A percentile compares a stretch with the other conserved stretches of the same genome.
Conservation (phyloP, 345 rosid species). For the Syzygium jambos region DNA sequence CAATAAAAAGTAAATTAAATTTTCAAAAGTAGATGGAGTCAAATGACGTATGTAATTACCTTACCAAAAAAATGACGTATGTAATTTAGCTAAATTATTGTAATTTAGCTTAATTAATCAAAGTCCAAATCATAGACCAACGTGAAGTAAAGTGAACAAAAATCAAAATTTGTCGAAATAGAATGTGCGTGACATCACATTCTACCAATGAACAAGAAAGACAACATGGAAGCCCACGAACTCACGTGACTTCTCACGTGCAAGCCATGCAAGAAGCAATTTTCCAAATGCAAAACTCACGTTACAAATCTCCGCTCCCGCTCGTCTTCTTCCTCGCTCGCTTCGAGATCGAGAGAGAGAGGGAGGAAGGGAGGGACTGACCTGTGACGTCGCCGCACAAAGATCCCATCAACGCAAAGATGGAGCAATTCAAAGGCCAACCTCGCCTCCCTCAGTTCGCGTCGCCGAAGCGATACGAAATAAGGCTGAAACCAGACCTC, state of each 20-base stretch:
- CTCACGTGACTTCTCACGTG: background rate
- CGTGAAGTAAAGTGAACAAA: background rate
- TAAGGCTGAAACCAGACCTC: slow-evolving; percentile 74
- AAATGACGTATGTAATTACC: too few relatives aligned
- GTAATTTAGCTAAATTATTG: too few relatives aligned
- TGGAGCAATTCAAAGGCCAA: slow-evolving; percentile 82
- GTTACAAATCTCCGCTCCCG: background rate
- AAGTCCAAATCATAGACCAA: background rate
- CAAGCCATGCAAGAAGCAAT: background rate
- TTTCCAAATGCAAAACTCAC: background rate
- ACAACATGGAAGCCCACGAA: background rate
- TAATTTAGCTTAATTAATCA: background rate
- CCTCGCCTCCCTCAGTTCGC: slow-evolving; percentile 89
- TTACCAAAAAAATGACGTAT: too few relatives aligned
- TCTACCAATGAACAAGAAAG: background rate
- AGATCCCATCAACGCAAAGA: background rate
- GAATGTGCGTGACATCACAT: background rate
- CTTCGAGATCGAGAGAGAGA: background rate
- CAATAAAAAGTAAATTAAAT: background rate
- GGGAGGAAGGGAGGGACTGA: background rate
- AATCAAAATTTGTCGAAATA: background rate
- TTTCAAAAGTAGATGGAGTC: background rate
- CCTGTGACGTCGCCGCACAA: background rate
- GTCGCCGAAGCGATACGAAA: slow-evolving; percentile 68
- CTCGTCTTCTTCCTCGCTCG: background rate